Evolutionary conservation across 345 rosid species (phyloP), one percentile per base, ranked within the genome.

Genomic region (Moricandia moricandioides): DNA sequence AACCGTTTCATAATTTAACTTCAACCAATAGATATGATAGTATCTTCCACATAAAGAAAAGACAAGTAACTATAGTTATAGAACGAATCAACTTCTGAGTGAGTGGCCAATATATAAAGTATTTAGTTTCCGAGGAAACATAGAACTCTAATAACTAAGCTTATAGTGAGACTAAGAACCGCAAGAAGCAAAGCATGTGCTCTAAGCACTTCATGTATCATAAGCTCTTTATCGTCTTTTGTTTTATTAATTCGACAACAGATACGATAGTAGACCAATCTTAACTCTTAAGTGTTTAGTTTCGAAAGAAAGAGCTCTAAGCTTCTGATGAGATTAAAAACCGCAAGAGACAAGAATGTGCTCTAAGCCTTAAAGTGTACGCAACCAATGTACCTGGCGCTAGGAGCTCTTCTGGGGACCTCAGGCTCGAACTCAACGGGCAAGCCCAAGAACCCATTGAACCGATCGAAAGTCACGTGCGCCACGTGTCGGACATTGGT

Each of bases 391-490:
- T 74, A 89, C 97, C 97, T 92, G 27, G 98, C 96, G 78, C 98
- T 92, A 13, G 97, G 98, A 66, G 94, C 91, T 61, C 95, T 76
- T 59, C 95, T 80, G 30, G 88, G 85, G 21, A 92, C 92, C 58
- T 91, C 97, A 30, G 92, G 96, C 84, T 93, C 97, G 73, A 88
- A 83, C 86, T 93, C 98, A 60, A 83, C 89, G 52, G 97, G 97
- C 83, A 93, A 79, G 68, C 97, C 98, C 74, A 87, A 81, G 82
- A 93, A 93, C 29, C 98, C 98, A 81, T 89, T 85, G 77, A 91
- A 93, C 74, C 97, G 88, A 79, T 93, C 98, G 70, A 93, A 93
- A 52, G 98, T 93, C 13, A 93, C 98, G 65, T 91, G 98, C 0
- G 94, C 91, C 49, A 93, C 95, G 67, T 93, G 98, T 4, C 94